Evolutionary conservation across 805 yeast species (phyloP).

Genomic region (Ogataea populi-albae): DNA sequence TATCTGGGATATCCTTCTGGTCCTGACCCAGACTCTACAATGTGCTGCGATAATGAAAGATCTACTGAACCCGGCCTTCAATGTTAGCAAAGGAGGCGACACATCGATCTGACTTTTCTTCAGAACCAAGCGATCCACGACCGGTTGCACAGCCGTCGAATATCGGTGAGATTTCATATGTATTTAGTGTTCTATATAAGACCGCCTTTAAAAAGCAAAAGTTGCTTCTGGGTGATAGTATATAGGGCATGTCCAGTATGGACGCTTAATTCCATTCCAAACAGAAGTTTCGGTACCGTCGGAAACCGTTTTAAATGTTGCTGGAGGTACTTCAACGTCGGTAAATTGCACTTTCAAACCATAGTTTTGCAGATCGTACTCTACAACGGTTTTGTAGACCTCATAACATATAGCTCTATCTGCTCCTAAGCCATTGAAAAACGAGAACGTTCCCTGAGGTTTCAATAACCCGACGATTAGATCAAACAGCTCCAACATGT

Average conservation of each 20-base stretch:
- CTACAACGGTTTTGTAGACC: conserved; percentile 81
- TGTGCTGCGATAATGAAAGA: too few species aligned
- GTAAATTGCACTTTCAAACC: conserved; percentile 67
- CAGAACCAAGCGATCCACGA: too few species aligned
- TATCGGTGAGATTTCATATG: too few species aligned
- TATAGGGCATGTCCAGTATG: conserved; percentile 67
- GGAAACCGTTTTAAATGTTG: conserved; percentile 32
- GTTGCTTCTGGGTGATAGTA: conserved; percentile 73
- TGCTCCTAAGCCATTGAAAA: conserved; percentile 89
- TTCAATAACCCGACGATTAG: conserved; percentile 75
- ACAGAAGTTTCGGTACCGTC: conserved; percentile 41
- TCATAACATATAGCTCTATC: conserved; percentile 73
- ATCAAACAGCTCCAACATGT: conserved; percentile 85
- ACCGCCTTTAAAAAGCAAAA: too few species aligned
- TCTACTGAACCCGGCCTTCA: too few species aligned
- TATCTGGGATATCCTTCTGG: too few species aligned
- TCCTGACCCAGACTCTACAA: too few species aligned
- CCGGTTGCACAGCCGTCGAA: too few species aligned
- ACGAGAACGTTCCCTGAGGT: conserved; percentile 82
- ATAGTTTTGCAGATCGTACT: conserved; percentile 72
- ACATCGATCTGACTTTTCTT: too few species aligned
- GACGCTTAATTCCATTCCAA: conserved; percentile 60
- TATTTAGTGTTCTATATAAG: too few species aligned
- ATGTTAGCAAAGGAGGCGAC: too few species aligned
- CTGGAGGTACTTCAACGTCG: conserved; percentile 45